These are phyloP conservation scores for Pyrenula aspistea DNA, from an alignment of 495 filamentous ascomycete species.

Conservation along the genomic window DNA sequence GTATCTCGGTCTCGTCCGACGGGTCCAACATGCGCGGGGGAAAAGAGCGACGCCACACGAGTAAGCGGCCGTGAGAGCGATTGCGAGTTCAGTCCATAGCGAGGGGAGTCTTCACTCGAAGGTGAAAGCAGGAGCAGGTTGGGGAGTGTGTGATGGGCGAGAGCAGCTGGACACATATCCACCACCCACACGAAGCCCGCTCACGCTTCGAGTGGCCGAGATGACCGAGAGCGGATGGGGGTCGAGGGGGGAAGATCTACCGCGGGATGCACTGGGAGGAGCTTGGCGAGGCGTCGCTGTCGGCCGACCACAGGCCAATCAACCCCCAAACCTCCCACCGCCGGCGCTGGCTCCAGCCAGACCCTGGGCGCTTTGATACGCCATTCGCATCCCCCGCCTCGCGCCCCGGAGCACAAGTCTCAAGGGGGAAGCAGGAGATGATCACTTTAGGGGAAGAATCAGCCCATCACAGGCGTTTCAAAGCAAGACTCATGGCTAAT, in stretches of 20 bases:
- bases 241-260: background rate
- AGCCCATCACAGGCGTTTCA: background rate
- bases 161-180: too few relatives aligned
- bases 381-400: background rate
- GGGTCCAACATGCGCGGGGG: background rate
- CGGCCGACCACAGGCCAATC: background rate
- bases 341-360: background rate
- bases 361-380: background rate
- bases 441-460: background rate
- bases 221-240: background rate
- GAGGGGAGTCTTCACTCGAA: background rate
- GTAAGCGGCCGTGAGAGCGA: conserved; percentile 5
- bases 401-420: too few relatives aligned
- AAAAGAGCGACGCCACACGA: conserved; percentile 10
- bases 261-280: too few relatives aligned
- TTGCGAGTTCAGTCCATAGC: conserved; percentile 2
- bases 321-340: background rate
- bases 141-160: too few relatives aligned
- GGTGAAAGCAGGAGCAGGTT: too few relatives aligned
- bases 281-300: too few relatives aligned
- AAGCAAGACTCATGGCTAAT: background rate
- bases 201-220: background rate
- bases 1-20: background rate
- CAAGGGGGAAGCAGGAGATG: background rate
- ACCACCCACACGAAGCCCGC: too few relatives aligned